Evolutionary conservation across 495 filamentous ascomycete genomes (phyloP).

Genomic region (Beverwykella pulmonaria): DNA sequence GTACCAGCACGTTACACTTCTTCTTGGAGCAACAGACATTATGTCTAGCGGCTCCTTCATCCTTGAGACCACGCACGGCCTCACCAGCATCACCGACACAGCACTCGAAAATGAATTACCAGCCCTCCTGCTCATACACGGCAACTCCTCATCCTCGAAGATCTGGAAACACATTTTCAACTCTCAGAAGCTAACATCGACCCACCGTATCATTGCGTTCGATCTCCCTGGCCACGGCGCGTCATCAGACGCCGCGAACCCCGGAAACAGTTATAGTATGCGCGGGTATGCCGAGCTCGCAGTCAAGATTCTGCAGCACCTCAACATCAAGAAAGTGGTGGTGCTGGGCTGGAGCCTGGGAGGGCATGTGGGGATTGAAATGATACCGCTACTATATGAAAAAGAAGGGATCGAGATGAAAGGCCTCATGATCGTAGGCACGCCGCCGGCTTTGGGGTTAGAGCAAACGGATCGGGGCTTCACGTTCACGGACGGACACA

Average conservation of each 20-base stretch:
- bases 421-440: constrained; percentile 38
- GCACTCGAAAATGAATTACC: constrained; percentile 13
- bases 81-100: constrained; percentile 21
- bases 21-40: neutral
- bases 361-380: constrained; percentile 39
- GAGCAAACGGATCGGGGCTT: constrained; percentile 26
- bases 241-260: constrained; percentile 29
- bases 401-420: neutral
- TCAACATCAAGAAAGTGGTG: constrained; percentile 19
- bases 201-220: constrained; percentile 31
- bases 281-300: constrained; percentile 34
- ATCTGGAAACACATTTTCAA: constrained; percentile 30
- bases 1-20: too few relatives aligned
- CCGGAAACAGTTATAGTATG: constrained; percentile 23
- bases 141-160: constrained; percentile 34
- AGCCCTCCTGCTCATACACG: constrained; percentile 38
- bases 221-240: constrained; percentile 40
- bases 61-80: constrained; percentile 14
- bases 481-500: constrained; percentile 11
- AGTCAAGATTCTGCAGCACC: constrained; percentile 24
- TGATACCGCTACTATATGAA: constrained; percentile 30
- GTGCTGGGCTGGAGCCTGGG: constrained; percentile 40
- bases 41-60: constrained; percentile 14
- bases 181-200: neutral
- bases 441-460: constrained; percentile 27